phyloP scores from a whole-genome alignment of 345 rosid genomes.

The Dipteronia sinensis region DNA sequence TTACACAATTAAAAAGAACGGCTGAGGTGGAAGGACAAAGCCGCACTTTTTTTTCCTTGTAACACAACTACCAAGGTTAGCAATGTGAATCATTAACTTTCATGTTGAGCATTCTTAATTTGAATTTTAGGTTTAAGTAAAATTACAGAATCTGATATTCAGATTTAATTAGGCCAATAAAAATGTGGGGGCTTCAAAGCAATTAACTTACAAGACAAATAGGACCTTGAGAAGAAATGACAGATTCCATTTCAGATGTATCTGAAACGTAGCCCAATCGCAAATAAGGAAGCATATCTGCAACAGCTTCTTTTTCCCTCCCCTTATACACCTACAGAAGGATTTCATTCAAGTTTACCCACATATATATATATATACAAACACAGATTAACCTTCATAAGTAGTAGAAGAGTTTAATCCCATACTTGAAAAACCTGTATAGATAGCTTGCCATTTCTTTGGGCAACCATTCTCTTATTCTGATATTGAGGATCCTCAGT shows the following conservation, averaged over 20 bases:
- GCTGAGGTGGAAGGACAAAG: neutral
- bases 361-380: slow-evolving; percentile 17
- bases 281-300: slow-evolving; percentile 89
- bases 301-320: slow-evolving; percentile 82
- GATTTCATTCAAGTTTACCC: slow-evolving; percentile 15
- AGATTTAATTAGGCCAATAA: neutral
- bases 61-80: slow-evolving; percentile 4
- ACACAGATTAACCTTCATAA: slow-evolving; percentile 14
- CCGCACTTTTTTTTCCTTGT: neutral
- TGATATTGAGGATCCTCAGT: slow-evolving; percentile 98
- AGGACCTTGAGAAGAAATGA: slow-evolving; percentile 96
- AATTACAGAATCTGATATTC: slow-evolving; percentile 3
- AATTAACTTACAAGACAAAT: slow-evolving; percentile 73
- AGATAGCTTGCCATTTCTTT: slow-evolving; percentile 87
- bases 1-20: neutral
- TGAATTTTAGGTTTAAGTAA: slow-evolving; percentile 1
- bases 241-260: slow-evolving; percentile 88
- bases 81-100: slow-evolving; percentile 14
- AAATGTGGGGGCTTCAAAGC: neutral
- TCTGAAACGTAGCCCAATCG: slow-evolving; percentile 90
- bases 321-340: slow-evolving; percentile 67
- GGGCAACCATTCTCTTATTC: slow-evolving; percentile 95
- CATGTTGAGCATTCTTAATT: neutral
- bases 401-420: slow-evolving; percentile 8
- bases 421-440: slow-evolving; percentile 74